Conservation (phyloP, 805 yeast species). For the Zygosaccharomyces gambellarensis region DNA sequence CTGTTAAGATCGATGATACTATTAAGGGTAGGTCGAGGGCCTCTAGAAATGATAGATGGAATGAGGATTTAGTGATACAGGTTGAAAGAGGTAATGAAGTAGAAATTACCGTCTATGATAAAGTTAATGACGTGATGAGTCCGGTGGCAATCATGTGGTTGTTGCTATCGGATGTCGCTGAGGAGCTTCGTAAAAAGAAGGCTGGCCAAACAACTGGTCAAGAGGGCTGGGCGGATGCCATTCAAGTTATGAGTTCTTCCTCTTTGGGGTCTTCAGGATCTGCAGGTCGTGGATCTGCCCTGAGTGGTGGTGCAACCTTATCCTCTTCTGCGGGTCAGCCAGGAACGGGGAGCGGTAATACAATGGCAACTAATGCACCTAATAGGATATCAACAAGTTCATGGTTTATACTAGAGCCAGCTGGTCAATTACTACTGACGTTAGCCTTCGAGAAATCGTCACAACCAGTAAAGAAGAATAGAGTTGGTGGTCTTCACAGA, state of each 20-base stretch:
- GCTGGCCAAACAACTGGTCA: conserved; percentile 66
- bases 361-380: conserved; percentile 2
- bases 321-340: conserved; percentile 5
- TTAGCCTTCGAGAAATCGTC: conserved; percentile 74
- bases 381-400: conserved; percentile 49
- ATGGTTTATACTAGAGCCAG: conserved; percentile 92
- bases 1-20: conserved; percentile 84
- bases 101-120: conserved; percentile 83
- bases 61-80: conserved; percentile 72
- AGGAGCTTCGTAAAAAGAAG: conserved; percentile 87
- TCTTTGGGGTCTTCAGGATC: conserved; percentile 15
- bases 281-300: conserved; percentile 14
- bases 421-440: conserved; percentile 79
- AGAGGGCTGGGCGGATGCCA: conserved; percentile 87
- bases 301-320: conserved; percentile 12
- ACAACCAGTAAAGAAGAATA: conserved; percentile 41
- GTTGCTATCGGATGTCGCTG: conserved; percentile 83
- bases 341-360: background rate
- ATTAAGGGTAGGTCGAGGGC: conserved; percentile 71
- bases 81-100: conserved; percentile 91
- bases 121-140: conserved; percentile 54
- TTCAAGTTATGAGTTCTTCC: conserved; percentile 39
- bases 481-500: conserved; percentile 73
- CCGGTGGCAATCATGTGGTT: conserved; percentile 96
- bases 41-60: conserved; percentile 72